phyloP scores from a whole-genome alignment of 495 filamentous ascomycete genomes.

The Podospora pseudopauciseta region DNA sequence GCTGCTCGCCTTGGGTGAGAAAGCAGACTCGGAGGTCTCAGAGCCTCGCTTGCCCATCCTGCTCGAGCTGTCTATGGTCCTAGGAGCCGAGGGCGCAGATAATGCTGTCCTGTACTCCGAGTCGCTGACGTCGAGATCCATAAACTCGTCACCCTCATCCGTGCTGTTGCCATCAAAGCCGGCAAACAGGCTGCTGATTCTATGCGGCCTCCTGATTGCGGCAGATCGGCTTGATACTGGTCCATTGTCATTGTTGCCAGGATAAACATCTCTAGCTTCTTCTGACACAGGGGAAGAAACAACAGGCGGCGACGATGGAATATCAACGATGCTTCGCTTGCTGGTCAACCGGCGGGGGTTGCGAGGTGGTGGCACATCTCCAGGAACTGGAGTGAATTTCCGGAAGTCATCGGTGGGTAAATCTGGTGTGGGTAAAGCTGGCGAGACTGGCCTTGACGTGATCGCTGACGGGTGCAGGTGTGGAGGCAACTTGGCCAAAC shows the following conservation, averaged over 20 bases:
- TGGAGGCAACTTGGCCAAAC: conserved; percentile 67
- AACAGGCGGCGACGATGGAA: conserved; percentile 47
- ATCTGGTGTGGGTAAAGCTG: conserved; percentile 30
- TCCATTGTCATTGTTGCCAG: conserved; percentile 80
- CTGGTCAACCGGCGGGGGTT: conserved; percentile 49
- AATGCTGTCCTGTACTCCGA: conserved; percentile 61
- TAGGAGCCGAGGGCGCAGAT: conserved; percentile 63
- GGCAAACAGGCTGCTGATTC: conserved; percentile 81
- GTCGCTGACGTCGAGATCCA: conserved; percentile 60
- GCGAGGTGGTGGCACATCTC: conserved; percentile 49
- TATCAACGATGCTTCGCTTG: conserved; percentile 44
- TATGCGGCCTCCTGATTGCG: conserved; percentile 62
- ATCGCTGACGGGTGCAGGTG: conserved; percentile 74
- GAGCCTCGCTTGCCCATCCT: conserved; percentile 38
- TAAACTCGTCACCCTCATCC: conserved; percentile 56
- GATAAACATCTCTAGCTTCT: conserved; percentile 60
- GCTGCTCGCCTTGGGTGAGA: conserved; percentile 22
- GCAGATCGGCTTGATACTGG: conserved; percentile 61
- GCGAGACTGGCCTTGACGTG: conserved; percentile 53
- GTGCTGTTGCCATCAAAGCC: conserved; percentile 64
- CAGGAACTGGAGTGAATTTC: conserved; percentile 48
- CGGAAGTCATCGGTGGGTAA: conserved; percentile 33
- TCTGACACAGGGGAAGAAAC: conserved; percentile 19
- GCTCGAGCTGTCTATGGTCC: conserved; percentile 34
- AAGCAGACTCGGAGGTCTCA: conserved; percentile 31